phyloP scores from a whole-genome alignment of 768 basidiomycete genomes.

The Mycena vulgaris region DNA sequence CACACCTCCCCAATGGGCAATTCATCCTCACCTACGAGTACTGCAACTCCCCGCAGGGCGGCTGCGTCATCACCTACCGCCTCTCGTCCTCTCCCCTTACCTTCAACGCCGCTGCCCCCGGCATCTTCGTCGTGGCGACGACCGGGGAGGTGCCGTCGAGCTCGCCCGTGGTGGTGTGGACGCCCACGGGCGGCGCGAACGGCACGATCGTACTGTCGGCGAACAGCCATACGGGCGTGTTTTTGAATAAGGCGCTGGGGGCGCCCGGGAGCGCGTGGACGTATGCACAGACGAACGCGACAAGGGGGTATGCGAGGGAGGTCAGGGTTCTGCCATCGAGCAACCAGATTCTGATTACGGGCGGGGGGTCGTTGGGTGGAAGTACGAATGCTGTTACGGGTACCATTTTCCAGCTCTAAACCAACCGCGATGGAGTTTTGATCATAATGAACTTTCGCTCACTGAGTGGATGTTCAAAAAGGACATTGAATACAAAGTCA shows the following conservation, averaged over 20 bases:
- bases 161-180: constrained; percentile 39
- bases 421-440: too few species aligned
- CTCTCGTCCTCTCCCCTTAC: constrained; percentile 35
- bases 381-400: too few species aligned
- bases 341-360: too few species aligned
- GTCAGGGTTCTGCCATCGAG: constrained; percentile 24
- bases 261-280: constrained; percentile 38
- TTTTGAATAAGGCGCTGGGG: constrained; percentile 33
- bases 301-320: constrained; percentile 33
- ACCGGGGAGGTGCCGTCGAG: constrained; percentile 34
- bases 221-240: constrained; percentile 38
- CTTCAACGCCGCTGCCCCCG: constrained; percentile 29
- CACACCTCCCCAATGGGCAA: constrained; percentile 36
- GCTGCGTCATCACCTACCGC: constrained; percentile 34
- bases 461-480: too few species aligned
- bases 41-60: constrained; percentile 27
- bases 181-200: constrained; percentile 37
- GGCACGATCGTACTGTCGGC: constrained; percentile 39
- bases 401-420: too few species aligned
- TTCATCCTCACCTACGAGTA: constrained; percentile 42
- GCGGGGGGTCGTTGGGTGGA: too few species aligned
- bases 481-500: too few species aligned
- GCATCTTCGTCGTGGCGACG: constrained; percentile 26
- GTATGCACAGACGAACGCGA: constrained; percentile 35
- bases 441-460: too few species aligned